These are phyloP conservation scores for Pleomassaria siparia DNA, from an alignment of 2,329 filamentous ascomycete species.

Conservation along the genomic window DNA sequence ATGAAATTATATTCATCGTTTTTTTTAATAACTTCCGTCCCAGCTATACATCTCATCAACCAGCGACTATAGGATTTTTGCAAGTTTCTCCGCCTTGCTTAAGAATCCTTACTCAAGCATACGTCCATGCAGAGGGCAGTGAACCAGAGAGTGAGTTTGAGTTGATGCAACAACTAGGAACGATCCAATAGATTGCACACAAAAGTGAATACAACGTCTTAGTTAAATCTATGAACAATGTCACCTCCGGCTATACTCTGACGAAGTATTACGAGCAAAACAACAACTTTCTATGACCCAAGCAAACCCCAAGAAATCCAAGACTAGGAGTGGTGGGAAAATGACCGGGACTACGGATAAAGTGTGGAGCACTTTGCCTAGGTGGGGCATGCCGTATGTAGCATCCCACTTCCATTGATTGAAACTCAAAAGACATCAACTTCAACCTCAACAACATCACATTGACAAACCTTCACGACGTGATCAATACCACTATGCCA, in stretches of 20 bases:
- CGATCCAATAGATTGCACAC: too few species aligned
- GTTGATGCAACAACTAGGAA: too few species aligned
- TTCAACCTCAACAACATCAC: not conserved
- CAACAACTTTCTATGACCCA: not conserved
- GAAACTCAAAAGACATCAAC: not conserved
- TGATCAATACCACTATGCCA: constrained; percentile 22
- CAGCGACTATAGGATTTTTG: too few species aligned
- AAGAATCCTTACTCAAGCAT: too few species aligned
- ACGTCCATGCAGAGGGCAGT: too few species aligned
- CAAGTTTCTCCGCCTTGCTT: too few species aligned
- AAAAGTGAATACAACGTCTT: not conserved
- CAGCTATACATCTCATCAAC: too few species aligned
- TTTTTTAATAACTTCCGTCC: too few species aligned
- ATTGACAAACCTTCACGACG: not conserved
- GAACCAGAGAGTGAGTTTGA: too few species aligned
- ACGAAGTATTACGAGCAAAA: not conserved
- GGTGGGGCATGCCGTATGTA: not conserved
- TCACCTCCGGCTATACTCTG: not conserved
- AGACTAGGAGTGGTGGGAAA: not conserved
- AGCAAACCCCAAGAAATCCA: not conserved
- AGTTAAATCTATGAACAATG: too few species aligned
- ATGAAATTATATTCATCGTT: too few species aligned
- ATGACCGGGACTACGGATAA: constrained; percentile 1
- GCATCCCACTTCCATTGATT: not conserved
- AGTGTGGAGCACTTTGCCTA: not conserved